These are phyloP conservation scores for Porcisia hertigi DNA, from an alignment of 208 protist species.

Conservation along the genomic window DNA sequence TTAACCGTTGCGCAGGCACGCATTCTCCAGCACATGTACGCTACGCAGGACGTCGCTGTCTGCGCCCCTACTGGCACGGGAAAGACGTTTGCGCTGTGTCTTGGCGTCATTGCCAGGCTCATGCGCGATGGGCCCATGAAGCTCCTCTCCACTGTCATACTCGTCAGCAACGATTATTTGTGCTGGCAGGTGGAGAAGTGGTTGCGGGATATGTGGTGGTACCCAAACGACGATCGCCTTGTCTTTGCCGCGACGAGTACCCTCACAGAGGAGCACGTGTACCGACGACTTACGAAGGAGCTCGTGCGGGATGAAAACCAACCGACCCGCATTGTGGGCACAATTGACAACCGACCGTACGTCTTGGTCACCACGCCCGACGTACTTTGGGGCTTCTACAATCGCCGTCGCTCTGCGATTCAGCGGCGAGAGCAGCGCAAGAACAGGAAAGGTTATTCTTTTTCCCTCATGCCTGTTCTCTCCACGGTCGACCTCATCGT, in stretches of 20 bases:
- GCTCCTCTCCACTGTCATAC: slow-evolving; percentile 75
- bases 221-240: slow-evolving; percentile 77
- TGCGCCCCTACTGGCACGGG: slow-evolving; percentile 90
- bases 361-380: slow-evolving; percentile 78
- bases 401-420: slow-evolving; percentile 53
- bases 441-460: slow-evolving; percentile 56
- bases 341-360: slow-evolving; percentile 78
- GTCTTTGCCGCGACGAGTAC: slow-evolving; percentile 78
- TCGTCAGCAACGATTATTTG: slow-evolving; percentile 77
- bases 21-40: slow-evolving; percentile 89
- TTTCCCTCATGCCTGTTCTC: slow-evolving; percentile 71
- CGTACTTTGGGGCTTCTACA: slow-evolving; percentile 76
- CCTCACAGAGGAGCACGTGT: slow-evolving; percentile 55
- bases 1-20: slow-evolving; percentile 86
- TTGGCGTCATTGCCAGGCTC: slow-evolving; percentile 77
- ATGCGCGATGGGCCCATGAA: slow-evolving; percentile 91
- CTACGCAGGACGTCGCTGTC: slow-evolving; percentile 76
- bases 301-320: slow-evolving; percentile 48
- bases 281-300: slow-evolving; percentile 75
- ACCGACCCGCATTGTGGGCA: slow-evolving; percentile 35
- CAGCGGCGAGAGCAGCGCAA: slow-evolving; percentile 39
- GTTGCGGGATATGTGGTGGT: slow-evolving; percentile 91
- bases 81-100: slow-evolving; percentile 88
- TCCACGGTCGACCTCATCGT: slow-evolving; percentile 78
- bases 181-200: slow-evolving; percentile 81